These are phyloP conservation scores for Pseudogymnoascus sp. DNA, from an alignment of 2,329 filamentous ascomycete species.

Conservation along the genomic window DNA sequence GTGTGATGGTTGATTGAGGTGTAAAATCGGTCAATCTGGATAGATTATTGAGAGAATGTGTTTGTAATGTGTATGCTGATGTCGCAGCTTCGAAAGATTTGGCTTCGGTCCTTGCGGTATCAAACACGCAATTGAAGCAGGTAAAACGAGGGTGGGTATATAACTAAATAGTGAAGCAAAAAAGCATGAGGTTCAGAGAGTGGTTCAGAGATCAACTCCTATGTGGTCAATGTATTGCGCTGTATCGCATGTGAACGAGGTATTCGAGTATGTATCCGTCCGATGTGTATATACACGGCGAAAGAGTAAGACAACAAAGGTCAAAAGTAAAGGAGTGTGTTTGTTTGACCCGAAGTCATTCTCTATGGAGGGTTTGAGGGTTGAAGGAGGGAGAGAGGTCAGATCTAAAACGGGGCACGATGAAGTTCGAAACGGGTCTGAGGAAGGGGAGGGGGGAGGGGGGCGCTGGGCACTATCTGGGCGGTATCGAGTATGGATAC, in stretches of 20 bases:
- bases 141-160: constrained; percentile 3
- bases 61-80: background rate
- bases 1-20: background rate
- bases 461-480: background rate
- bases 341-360: constrained; percentile 1
- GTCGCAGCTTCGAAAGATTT: background rate
- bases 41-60: background rate
- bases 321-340: constrained; percentile 1
- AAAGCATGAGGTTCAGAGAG: constrained; percentile 7
- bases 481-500: background rate
- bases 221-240: background rate
- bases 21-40: background rate
- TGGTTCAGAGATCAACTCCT: constrained; percentile 8
- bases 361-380: background rate
- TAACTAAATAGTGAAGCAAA: background rate
- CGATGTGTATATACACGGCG: background rate
- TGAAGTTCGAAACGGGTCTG: constrained; percentile 7
- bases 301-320: background rate
- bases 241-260: background rate
- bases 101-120: constrained; percentile 1
- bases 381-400: background rate
- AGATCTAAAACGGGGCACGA: background rate
- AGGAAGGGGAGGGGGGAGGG: background rate
- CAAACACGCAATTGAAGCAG: constrained; percentile 6
- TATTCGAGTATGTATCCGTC: background rate